These are phyloP conservation scores for Kalmusia sp. DNA, from an alignment of 2,329 filamentous ascomycete species.

Conservation along the genomic window DNA sequence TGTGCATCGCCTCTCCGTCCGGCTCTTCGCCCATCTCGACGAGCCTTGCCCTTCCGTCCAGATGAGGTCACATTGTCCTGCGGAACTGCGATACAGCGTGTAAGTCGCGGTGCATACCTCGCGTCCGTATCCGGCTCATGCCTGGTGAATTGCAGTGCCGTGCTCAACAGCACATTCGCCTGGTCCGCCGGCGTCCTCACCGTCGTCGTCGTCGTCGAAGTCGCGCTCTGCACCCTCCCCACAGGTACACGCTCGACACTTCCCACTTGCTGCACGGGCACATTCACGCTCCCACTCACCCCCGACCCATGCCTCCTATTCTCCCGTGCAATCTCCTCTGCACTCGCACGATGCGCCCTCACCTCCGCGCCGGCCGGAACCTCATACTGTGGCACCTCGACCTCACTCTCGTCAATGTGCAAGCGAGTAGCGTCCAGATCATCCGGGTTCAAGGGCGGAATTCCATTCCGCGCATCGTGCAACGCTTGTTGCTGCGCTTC, in stretches of 20 bases:
- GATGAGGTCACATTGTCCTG: conserved; percentile 10
- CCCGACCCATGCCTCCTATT: conserved; percentile 22
- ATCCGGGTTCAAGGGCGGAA: conserved; percentile 32
- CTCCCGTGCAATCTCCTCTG: conserved; percentile 21
- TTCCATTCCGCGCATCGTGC: conserved; percentile 33
- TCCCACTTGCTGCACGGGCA: conserved; percentile 35
- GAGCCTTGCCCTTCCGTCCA: conserved; percentile 4
- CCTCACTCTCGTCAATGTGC: conserved; percentile 14
- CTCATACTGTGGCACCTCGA: conserved; percentile 24
- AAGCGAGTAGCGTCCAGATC: conserved; percentile 30
- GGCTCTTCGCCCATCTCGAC: conserved; percentile 5
- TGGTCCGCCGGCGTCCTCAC: conserved; percentile 11
- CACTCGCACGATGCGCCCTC: conserved; percentile 33
- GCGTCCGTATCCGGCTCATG: conserved; percentile 32
- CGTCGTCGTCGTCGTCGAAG: conserved; percentile 1
- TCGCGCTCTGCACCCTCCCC: conserved; percentile 18
- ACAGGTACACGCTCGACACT: conserved; percentile 31
- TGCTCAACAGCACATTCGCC: conserved; percentile 21
- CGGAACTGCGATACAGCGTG: conserved; percentile 35
- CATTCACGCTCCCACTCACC: conserved; percentile 17
- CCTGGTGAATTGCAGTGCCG: conserved; percentile 34
- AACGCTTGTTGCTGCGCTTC: conserved; percentile 41
- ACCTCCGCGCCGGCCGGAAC: conserved; percentile 29
- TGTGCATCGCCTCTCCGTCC: conserved; percentile 6
- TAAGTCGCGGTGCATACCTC: conserved; percentile 31